phyloP scores from a whole-genome alignment of 1,284 basidiomycete genomes.

The Pisolithus thermaeus region DNA sequence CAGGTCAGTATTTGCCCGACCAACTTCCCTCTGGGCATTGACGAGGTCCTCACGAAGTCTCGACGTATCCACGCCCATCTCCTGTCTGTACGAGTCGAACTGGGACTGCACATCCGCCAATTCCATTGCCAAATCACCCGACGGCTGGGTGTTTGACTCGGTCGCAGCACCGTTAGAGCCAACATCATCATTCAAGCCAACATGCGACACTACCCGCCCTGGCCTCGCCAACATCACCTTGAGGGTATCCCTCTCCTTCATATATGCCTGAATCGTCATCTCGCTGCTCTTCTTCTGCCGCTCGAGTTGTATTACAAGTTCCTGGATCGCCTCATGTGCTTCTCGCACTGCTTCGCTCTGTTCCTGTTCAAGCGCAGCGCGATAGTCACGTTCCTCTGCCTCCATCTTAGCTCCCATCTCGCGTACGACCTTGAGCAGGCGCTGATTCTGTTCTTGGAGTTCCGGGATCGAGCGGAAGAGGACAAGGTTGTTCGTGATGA shows the following conservation, averaged over 20 bases:
- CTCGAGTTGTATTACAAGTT: constrained; percentile 72
- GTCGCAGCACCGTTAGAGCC: constrained; percentile 7
- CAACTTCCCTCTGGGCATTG: constrained; percentile 61
- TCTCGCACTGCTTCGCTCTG: constrained; percentile 80
- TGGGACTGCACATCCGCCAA: constrained; percentile 68
- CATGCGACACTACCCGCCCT: constrained; percentile 21
- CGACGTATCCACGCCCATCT: constrained; percentile 71
- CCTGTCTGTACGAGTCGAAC: constrained; percentile 73
- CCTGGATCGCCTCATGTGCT: constrained; percentile 81
- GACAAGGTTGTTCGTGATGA: constrained; percentile 89
- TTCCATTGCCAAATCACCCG: constrained; percentile 40
- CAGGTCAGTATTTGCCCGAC: constrained; percentile 57
- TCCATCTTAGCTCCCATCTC: constrained; percentile 79
- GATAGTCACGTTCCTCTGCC: constrained; percentile 65
- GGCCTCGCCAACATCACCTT: constrained; percentile 63
- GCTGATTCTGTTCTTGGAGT: constrained; percentile 88
- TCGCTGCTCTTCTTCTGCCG: constrained; percentile 65
- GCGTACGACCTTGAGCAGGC: constrained; percentile 78
- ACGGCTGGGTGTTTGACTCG: constrained; percentile 13
- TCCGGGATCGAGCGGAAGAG: constrained; percentile 79
- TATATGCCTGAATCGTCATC: constrained; percentile 68
- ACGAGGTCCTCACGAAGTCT: constrained; percentile 66
- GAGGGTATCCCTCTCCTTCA: constrained; percentile 86
- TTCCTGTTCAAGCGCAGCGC: constrained; percentile 59
- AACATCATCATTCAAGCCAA: constrained; percentile 29